These are phyloP conservation scores for Chaetomium sp. DNA, from an alignment of 2,329 filamentous ascomycete genomes.

Conservation along the genomic window DNA sequence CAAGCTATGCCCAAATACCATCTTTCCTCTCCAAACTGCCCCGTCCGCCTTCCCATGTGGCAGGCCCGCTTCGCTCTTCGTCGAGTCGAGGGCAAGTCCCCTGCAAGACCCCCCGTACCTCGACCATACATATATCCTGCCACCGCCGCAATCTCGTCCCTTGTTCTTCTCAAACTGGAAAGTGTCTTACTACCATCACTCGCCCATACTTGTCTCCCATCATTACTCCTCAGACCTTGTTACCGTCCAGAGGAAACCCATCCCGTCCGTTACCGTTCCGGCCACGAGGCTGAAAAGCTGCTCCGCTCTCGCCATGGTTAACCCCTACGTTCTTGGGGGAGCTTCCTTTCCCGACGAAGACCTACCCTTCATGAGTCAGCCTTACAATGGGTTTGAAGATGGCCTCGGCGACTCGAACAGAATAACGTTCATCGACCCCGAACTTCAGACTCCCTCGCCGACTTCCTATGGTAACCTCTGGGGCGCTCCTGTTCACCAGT, in stretches of 20 bases:
- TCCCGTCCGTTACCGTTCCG: not conserved
- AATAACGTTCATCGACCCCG: conserved; percentile 36
- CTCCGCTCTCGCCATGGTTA: conserved; percentile 17
- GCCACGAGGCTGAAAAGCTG: not conserved
- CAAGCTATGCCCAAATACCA: not conserved
- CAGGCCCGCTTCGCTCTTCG: not conserved
- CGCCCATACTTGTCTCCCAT: not conserved
- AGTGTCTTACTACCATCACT: not conserved
- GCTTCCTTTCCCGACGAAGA: conserved; percentile 19
- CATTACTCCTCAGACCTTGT: not conserved
- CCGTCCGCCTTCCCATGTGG: conserved; percentile 6
- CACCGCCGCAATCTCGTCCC: conserved; percentile 15
- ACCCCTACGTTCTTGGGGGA: conserved; percentile 14
- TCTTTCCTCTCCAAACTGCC: not conserved
- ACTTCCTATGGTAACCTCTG: conserved; percentile 30
- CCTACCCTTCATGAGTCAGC: conserved; percentile 12
- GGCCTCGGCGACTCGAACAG: not conserved
- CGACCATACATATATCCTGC: conserved; percentile 14
- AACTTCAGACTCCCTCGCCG: conserved; percentile 33
- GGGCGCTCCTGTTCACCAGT: conserved; percentile 37
- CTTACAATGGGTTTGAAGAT: conserved; percentile 20
- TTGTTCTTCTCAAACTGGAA: not conserved
- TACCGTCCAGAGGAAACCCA: not conserved
- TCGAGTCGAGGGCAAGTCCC: conserved; percentile 5
- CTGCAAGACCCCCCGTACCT: not conserved